Evolutionary conservation across 495 filamentous ascomycete genomes (phyloP), one percentile per base, ranked within the genome.

Genomic region (Lophiotrema nucula): DNA sequence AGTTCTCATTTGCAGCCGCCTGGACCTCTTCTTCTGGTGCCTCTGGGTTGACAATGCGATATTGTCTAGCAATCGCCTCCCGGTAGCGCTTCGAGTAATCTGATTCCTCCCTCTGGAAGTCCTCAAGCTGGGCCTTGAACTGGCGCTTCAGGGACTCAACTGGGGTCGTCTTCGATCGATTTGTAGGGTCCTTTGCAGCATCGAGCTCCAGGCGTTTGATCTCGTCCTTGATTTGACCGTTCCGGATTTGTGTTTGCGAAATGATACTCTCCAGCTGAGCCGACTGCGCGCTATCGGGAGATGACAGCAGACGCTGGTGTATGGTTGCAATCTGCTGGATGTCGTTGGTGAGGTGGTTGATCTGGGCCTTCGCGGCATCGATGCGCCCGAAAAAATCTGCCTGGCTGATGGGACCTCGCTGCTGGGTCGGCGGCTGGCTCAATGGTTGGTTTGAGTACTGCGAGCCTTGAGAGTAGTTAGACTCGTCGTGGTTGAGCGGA

Each of bases 51-150:
- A 90, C 85, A 65, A 89, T 88, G 33, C 80, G 76, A 67, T 85
- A 89, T 72, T 90, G 87, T 54, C 87, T 79, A 48, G 80, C 77
- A 67, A 89, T 87, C 71, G 87, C 84, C 47, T 88, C 85, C 49
- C 81, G 77, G 61, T 87, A 88, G 45, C 83, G 73, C 62, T 78
- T 73, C 61, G 80, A 76, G 72, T 87, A 88, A n/a, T 72, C 73
- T 42, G 75, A 71, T 75, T 90, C 87, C 66, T 87, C 83, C 51
- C 80, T 72, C 56, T 84, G 76, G 68, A 83, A 89, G 28, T 75
- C 77, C 60, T 81, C 75, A 57, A 90, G 70, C 63, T 82, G 80
- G 46, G 77, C 75, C 71, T 82, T 77, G 71, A 89, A 88, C 42
- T 80, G 78, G 37, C 69, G 70, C 74, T 87, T 88, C 68, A 89